Evolutionary conservation across 768 basidiomycete genomes (phyloP), one percentile per base, ranked within the genome.

Genomic region (Pleurotus giganteus): DNA sequence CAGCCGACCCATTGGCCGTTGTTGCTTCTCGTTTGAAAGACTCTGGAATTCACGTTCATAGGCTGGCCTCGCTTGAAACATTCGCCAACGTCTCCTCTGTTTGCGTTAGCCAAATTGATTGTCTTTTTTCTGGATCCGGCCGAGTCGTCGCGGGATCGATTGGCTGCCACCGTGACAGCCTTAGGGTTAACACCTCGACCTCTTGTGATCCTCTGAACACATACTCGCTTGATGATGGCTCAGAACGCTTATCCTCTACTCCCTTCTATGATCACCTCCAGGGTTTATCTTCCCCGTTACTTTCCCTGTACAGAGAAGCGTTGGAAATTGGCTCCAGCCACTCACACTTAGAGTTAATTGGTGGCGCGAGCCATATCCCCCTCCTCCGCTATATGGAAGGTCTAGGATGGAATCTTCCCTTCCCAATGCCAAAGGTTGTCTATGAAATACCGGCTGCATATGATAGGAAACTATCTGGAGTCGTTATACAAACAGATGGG

Each of bases 401-500:
- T 15, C 15, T 34, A 15, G 32, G 32, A 34, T 34, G 7, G 15
- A 15, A 7, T 34, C 7, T 34, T 8, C 15, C 8, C 32, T 34
- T 34, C 32, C 8, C 32, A 15, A 34, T 34, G 32, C 15, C 15
- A 7, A 34, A 34, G n/a, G 32, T 34, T 7, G 32, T 34, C 32
- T 15, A 34, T 34, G 15, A 7, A 7, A 34, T 34, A 7, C 32
- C 32, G 7, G 7, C 15, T 15, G 32, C 32, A 15, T 7, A 7
- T 15, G 32, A 34, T 34, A 34, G 15, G 32, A 34, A 34, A 15
- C 8, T 34, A 15, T 8, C 15, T 7, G 89, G 84, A 24, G 83
- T 84, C 58, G 84, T 89, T 17, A 77, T 91, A 57, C 72, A 69
- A 61, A 62, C 77, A 23, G 76, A 76, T 27, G 61, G 64, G 8